Base-by-base conservation (phyloP, 768 basidiomycete species). In the Tulasnella sp. region DNA sequence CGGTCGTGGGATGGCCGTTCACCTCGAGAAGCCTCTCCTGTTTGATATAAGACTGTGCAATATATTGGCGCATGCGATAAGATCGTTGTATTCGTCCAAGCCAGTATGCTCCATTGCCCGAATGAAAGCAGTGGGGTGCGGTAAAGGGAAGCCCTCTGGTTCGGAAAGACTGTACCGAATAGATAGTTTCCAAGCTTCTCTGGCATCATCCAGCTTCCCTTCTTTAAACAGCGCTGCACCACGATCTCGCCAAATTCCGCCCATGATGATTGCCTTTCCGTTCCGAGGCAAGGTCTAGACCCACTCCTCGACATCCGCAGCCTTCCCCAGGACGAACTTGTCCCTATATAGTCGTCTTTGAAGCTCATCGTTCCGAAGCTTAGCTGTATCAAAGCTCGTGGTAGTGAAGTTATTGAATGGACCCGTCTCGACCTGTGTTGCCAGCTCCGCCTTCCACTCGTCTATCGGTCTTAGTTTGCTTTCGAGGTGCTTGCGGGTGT, bases 11-110 rank as follows among this genome's bases (percentile, higher is more conserved):
- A 20, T 75, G 73, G 37, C 41, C 14, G 34, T 28, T 16, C 31
- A 75, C 73, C 73, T 42, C 40, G 2, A 24, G 6, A n/a, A 42
- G 73, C 20, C 22, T 75, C 2, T 48, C 40, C 46, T 75, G 1
- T 18, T 75, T 24, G 2, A 75, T 48, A 48, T 41, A 75, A 12
- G 34, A 75, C 14, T 75, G 40, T 12, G 73, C 73, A 22, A 75
- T 75, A 28, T 75, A 16, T 44, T 75, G 9, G 73, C 73, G 40
- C 73, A 75, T 48, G 73, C 40, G 20, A 75, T 48, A 42, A 75
- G 40, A 20, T 75, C 73, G 6, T 40, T 20, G 40, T 42, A 75
- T 20, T 41, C 73, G n/a, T 75, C 73, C 40, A 24, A 41, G 12
- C 64, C 64, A 1, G 64, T 28, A 69, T 18, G 31, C n/a, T 28